phyloP scores from a whole-genome alignment of 1,139 yeast species.

The Nakaseomyces nivariensis region DNA sequence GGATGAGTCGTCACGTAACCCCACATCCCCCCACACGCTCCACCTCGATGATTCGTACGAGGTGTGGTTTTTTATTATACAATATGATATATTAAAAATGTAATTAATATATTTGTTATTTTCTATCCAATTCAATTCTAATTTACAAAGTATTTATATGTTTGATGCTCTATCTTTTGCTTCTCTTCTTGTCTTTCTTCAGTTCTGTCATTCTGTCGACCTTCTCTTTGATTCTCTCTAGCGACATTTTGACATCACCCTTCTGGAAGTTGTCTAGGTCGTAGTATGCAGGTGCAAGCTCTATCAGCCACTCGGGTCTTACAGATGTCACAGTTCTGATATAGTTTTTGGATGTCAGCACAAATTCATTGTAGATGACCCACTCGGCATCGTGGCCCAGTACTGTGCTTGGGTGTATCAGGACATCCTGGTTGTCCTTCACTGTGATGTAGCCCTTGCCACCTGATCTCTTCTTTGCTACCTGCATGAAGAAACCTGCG shows the following conservation, averaged over 20 bases:
- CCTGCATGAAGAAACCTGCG: slow-evolving; percentile 98
- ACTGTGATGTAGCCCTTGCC: slow-evolving; percentile 76
- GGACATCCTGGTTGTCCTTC: slow-evolving; percentile 91
- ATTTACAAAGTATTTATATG: not conserved
- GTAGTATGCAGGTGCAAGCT: slow-evolving; percentile 78
- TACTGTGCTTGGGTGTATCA: slow-evolving; percentile 89
- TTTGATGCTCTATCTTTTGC: slow-evolving; percentile 8
- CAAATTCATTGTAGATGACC: slow-evolving; percentile 93
- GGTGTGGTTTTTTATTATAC: not conserved
- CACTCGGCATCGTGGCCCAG: slow-evolving; percentile 79
- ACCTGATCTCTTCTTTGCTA: slow-evolving; percentile 74
- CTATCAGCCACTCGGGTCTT: slow-evolving; percentile 79
- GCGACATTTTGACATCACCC: slow-evolving; percentile 75
- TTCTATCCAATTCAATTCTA: too few relatives aligned
- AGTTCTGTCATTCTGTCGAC: slow-evolving; percentile 37
- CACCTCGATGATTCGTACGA: not conserved
- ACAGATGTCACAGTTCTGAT: slow-evolving; percentile 90
- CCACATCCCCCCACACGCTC: not conserved
- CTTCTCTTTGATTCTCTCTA: slow-evolving; percentile 56
- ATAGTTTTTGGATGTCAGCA: slow-evolving; percentile 83
- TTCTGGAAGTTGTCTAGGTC: slow-evolving; percentile 63
- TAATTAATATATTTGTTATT: too few relatives aligned
- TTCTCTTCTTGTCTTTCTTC: slow-evolving; percentile 24
- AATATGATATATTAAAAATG: too few relatives aligned
- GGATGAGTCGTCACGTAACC: too few relatives aligned